Percentiles rank a stretch among this genome's conserved stretches.
Conservation (phyloP, 352 stramenopile species). For the Thalassiosira allenii region DNA sequence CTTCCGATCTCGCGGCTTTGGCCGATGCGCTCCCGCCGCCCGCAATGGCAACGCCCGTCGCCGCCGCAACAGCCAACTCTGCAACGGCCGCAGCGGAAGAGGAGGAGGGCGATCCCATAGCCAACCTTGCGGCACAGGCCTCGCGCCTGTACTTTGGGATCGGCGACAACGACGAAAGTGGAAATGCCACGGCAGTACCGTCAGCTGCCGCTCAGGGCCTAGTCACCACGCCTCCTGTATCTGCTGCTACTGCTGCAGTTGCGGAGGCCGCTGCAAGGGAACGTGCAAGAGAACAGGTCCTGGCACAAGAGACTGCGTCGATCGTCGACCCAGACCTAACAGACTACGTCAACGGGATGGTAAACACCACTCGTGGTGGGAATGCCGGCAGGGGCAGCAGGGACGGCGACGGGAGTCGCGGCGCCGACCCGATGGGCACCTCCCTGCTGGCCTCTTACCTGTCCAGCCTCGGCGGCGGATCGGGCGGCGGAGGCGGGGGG, state of each 20-base stretch:
- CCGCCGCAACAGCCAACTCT: neutral
- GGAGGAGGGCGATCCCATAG: neutral
- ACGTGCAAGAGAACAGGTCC: neutral
- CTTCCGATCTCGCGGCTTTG: conserved; percentile 79
- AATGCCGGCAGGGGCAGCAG: conserved; percentile 14
- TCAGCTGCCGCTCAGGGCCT: neutral
- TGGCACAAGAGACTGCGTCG: conserved; percentile 8
- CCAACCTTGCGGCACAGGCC: conserved; percentile 24
- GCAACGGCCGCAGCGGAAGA: neutral
- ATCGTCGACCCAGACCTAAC: conserved; percentile 71
- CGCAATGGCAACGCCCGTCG: neutral
- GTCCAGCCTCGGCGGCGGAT: conserved; percentile 10
- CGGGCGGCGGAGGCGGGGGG: neutral
- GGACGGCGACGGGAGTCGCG: conserved; percentile 1
- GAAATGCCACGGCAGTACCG: neutral
- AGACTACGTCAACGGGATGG: conserved; percentile 77
- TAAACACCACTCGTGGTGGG: conserved; percentile 70
- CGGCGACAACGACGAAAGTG: neutral
- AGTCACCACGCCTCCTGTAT: neutral
- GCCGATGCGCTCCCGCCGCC: conserved; percentile 53
- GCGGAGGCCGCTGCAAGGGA: neutral
- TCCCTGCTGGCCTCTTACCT: conserved; percentile 48
- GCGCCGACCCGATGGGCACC: conserved; percentile 26
- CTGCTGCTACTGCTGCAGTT: neutral
- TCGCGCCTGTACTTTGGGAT: conserved; percentile 31